A percentile compares a stretch with the other conserved stretches of the same genome.
Conservation (phyloP, 208 protist genomes). For the Crithidia sp. region DNA sequence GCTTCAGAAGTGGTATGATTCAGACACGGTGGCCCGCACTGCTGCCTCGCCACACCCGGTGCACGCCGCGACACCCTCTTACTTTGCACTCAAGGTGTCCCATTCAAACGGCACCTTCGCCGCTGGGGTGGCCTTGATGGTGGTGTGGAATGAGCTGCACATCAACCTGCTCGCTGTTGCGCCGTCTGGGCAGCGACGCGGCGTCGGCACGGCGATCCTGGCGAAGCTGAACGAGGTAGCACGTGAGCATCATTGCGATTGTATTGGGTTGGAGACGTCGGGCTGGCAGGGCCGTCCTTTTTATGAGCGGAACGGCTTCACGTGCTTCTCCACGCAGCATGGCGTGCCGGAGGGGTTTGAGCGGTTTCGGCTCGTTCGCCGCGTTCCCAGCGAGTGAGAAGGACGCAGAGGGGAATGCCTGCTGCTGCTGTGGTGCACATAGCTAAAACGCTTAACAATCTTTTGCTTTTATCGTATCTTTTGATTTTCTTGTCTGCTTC, state of each 20-base stretch:
- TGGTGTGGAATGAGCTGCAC: conserved; percentile 27
- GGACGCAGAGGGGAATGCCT: too few relatives aligned
- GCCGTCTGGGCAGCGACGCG: conserved; percentile 2
- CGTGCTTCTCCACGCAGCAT: conserved; percentile 21
- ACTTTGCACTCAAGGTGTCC: conserved; percentile 6
- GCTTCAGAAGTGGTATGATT: conserved; percentile 5
- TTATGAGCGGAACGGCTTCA: conserved; percentile 34
- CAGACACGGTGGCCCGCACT: conserved; percentile 6
- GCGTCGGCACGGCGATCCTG: conserved; percentile 23
- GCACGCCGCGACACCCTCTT: not conserved
- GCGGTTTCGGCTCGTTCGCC: conserved; percentile 14
- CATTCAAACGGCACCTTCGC: conserved; percentile 2
- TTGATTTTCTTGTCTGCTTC: conserved; percentile 11
- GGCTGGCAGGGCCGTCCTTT: conserved; percentile 37
- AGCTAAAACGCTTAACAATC: not conserved
- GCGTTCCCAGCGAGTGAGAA: not conserved
- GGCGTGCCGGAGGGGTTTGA: conserved; percentile 12
- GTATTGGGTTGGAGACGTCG: conserved; percentile 25
- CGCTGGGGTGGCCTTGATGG: not conserved
- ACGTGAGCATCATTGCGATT: conserved; percentile 12
- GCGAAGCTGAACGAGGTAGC: conserved; percentile 18
- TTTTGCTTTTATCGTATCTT: conserved; percentile 7
- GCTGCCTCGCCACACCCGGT: conserved; percentile 11
- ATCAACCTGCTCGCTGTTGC: conserved; percentile 9
- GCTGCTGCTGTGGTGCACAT: too few relatives aligned